Percentiles rank a stretch among this genome's conserved stretches.
These are phyloP conservation scores for Saccharomycopsis amapae DNA, from an alignment of 805 yeast genomes.

Conservation along the genomic window DNA sequence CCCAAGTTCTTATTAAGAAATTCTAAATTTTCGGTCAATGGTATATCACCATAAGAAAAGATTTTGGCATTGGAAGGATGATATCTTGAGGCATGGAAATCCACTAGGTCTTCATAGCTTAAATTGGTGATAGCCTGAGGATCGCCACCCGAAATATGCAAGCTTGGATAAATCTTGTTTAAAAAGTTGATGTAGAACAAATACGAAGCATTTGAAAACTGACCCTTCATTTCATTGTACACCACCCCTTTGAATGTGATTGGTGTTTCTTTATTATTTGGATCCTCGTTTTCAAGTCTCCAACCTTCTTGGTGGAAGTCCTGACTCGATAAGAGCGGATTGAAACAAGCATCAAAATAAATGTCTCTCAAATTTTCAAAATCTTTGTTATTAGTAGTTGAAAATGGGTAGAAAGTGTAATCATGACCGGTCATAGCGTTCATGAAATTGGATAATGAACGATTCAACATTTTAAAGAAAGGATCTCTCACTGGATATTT, in stretches of 20 bases:
- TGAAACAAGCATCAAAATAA: conserved; percentile 79
- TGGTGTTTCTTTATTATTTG: conserved; percentile 51
- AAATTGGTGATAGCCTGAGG: conserved; percentile 73
- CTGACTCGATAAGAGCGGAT: conserved; percentile 66
- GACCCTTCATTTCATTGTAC: conserved; percentile 98
- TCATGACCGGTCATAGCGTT: conserved; percentile 99
- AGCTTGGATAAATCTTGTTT: conserved; percentile 73
- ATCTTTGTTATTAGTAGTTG: conserved; percentile 84
- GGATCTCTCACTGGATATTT: conserved; percentile 95
- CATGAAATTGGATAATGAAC: conserved; percentile 95
- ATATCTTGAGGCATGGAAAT: conserved; percentile 68
- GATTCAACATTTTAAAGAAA: conserved; percentile 91
- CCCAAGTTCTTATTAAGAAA: conserved; percentile 45
- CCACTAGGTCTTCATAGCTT: conserved; percentile 64
- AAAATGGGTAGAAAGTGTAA: conserved; percentile 91
- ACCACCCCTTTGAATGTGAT: conserved; percentile 89
- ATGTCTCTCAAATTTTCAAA: conserved; percentile 79
- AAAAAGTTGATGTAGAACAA: conserved; percentile 78
- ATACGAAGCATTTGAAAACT: conserved; percentile 82
- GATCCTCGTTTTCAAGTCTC: conserved; percentile 75
- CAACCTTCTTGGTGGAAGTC: conserved; percentile 97
- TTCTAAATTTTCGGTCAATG: conserved; percentile 52
- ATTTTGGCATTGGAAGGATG: conserved; percentile 88
- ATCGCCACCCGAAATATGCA: conserved; percentile 92
- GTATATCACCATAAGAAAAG: conserved; percentile 79